Conservation (phyloP, 371 early-diverging fungal species). For the Mucor circinelloides region DNA sequence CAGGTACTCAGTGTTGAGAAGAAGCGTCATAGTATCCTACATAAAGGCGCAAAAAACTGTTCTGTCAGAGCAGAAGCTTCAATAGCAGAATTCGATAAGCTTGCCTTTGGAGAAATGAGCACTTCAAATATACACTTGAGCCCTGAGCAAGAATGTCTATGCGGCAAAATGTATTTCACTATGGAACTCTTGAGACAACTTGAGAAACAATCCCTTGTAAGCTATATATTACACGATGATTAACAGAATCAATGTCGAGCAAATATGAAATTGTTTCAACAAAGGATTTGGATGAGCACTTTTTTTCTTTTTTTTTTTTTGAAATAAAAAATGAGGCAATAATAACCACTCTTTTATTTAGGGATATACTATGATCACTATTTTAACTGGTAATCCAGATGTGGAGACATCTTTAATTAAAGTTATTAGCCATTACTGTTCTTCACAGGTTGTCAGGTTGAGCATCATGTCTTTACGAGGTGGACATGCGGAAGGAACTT, state of each 20-base stretch:
- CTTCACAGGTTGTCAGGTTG: background rate
- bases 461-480: background rate
- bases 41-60: background rate
- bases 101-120: background rate
- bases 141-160: background rate
- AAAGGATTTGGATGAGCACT: background rate
- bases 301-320: too few species aligned
- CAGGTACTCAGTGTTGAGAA: background rate
- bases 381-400: background rate
- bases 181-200: background rate
- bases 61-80: background rate
- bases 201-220: background rate
- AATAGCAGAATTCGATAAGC: background rate
- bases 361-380: background rate
- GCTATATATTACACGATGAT: background rate
- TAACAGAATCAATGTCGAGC: too few species aligned
- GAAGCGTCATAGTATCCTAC: background rate
- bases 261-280: background rate
- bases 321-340: background rate
- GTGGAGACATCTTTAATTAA: background rate
- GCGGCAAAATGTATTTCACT: background rate
- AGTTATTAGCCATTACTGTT: background rate
- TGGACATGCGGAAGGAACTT: background rate
- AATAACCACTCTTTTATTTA: background rate
- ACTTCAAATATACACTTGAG: background rate